Evolutionary conservation across 495 filamentous ascomycete genomes (phyloP).

Genomic region (Tuber brumale): DNA sequence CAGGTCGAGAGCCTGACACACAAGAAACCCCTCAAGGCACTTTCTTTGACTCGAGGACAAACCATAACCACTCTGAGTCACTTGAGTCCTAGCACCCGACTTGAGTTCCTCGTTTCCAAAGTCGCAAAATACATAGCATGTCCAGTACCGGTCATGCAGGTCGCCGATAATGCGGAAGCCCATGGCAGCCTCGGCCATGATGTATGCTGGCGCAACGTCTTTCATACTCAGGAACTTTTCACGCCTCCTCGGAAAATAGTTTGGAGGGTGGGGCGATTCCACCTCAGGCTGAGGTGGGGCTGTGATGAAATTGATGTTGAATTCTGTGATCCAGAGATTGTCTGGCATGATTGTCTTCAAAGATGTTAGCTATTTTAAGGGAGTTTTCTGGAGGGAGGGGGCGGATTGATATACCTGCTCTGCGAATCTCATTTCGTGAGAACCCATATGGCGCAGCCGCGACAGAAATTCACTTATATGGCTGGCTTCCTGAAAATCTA

Average conservation of each 20-base stretch:
- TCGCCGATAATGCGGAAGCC: conserved; percentile 1
- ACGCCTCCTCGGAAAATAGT: neutral
- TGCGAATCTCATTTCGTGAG: neutral
- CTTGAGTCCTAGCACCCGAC: neutral
- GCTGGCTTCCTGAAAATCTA: neutral
- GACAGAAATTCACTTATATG: neutral
- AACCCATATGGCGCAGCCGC: neutral
- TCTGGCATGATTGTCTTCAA: conserved; percentile 3
- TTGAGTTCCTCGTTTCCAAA: neutral
- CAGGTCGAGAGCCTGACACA: neutral
- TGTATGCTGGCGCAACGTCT: neutral
- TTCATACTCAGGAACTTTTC: neutral
- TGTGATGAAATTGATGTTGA: conserved; percentile 4
- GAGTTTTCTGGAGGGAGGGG: neutral
- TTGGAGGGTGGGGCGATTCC: neutral
- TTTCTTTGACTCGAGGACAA: neutral
- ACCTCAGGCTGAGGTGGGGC: neutral
- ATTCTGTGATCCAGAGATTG: conserved; percentile 6
- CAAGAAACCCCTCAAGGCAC: conserved; percentile 3
- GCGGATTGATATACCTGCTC: neutral
- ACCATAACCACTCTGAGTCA: neutral
- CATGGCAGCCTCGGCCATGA: neutral
- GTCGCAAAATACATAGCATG: conserved; percentile 3
- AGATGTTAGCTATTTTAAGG: neutral
- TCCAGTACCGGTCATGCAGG: neutral